Conservation (phyloP, 148 eudicot genomes). For the Rhododendron simsii region DNA sequence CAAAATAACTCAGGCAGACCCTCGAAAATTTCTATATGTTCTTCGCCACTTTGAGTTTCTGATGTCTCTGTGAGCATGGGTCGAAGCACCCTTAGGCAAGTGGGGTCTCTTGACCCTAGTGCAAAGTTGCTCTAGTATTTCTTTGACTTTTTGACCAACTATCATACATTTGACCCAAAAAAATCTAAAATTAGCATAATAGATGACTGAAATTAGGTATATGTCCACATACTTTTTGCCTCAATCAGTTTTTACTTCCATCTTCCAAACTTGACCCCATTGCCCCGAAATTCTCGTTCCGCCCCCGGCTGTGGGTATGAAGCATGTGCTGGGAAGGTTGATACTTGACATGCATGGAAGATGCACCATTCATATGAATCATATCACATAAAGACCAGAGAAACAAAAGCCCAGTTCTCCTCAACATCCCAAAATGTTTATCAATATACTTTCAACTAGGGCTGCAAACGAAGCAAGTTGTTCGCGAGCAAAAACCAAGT, state of each 20-base stretch:
- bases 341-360: constrained; percentile 2
- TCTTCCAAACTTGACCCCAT: not conserved
- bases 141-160: not conserved
- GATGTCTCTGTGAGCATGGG: not conserved
- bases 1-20: not conserved
- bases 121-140: not conserved
- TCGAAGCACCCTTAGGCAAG: not conserved
- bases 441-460: not conserved
- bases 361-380: not conserved
- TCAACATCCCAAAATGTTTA: not conserved
- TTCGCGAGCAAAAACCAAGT: not conserved
- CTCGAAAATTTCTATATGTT: too few species aligned
- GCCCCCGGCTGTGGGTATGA: not conserved
- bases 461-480: not conserved
- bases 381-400: not conserved
- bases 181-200: not conserved
- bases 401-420: constrained; percentile 4
- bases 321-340: not conserved
- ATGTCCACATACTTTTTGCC: not conserved
- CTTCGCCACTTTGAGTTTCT: not conserved
- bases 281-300: not conserved
- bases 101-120: not conserved
- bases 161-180: not conserved
- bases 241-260: not conserved
- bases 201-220: not conserved